A percentile compares a stretch with the other conserved stretches of the same genome.
Evolutionary conservation across 2,329 filamentous ascomycete species (phyloP).

Genomic region (Cercospora zeae-maydis): DNA sequence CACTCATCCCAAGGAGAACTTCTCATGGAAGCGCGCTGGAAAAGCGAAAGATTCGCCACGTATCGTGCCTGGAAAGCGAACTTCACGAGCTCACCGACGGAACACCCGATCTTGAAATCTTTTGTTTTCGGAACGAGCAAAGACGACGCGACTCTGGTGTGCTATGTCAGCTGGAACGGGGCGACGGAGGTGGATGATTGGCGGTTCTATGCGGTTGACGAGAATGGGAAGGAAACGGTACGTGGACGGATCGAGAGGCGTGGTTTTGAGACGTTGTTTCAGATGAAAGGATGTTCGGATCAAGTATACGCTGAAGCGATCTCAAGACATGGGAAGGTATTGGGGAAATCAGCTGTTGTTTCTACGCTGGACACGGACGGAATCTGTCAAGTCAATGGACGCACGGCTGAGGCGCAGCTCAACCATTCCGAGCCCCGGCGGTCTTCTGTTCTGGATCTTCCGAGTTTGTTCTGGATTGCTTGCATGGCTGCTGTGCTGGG

Average conservation of each 20-base stretch:
- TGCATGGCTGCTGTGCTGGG: neutral
- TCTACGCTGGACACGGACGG: neutral
- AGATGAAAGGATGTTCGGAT: constrained; percentile 20
- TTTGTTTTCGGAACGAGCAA: constrained; percentile 32
- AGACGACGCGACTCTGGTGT: constrained; percentile 15
- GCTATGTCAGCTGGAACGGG: constrained; percentile 39
- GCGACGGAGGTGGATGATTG: constrained; percentile 39
- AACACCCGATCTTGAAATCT: constrained; percentile 32
- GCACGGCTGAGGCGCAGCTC: neutral
- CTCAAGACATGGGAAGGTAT: constrained; percentile 14
- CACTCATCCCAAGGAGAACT: constrained; percentile 1
- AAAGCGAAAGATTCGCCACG: constrained; percentile 34
- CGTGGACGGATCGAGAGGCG: constrained; percentile 1
- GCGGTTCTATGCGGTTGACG: constrained; percentile 30
- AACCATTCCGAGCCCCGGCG: neutral
- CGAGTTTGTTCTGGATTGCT: neutral
- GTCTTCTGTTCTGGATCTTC: neutral
- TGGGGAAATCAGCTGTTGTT: constrained; percentile 5
- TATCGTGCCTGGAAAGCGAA: constrained; percentile 42
- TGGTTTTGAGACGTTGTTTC: constrained; percentile 20
- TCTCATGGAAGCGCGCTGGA: constrained; percentile 35
- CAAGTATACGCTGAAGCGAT: constrained; percentile 21
- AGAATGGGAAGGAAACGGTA: neutral
- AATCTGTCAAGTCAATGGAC: neutral
- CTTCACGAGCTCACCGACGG: constrained; percentile 32